These are phyloP conservation scores for Sarocladium brachiariae DNA, from an alignment of 2,329 filamentous ascomycete species.

Conservation along the genomic window DNA sequence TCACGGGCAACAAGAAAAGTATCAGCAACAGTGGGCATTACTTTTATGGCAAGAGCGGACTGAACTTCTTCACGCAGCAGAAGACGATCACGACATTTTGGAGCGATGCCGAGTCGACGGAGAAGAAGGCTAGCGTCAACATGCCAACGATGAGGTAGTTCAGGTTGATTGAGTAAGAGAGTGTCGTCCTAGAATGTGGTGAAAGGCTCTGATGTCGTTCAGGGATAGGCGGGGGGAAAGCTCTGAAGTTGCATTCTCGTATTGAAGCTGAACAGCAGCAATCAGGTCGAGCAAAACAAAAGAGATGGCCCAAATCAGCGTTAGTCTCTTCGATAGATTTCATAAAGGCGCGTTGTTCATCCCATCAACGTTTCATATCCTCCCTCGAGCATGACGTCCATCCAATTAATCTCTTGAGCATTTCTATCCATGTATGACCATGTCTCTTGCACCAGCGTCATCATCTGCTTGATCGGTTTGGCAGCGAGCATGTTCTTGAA, in stretches of 20 bases:
- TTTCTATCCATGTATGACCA: conserved; percentile 22
- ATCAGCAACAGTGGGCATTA: conserved; percentile 81
- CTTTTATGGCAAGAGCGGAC: conserved; percentile 80
- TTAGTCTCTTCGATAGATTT: neutral
- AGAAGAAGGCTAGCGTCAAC: conserved; percentile 2
- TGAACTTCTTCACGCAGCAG: conserved; percentile 84
- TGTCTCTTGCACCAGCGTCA: conserved; percentile 34
- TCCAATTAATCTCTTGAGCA: conserved; percentile 34
- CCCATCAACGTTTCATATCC: conserved; percentile 25
- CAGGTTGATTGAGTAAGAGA: no score
- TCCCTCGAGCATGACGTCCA: conserved; percentile 30
- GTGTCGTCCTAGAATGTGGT: no score
- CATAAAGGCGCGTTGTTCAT: neutral
- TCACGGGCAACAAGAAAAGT: conserved; percentile 69
- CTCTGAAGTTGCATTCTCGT: no score
- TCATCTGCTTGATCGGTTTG: conserved; percentile 32
- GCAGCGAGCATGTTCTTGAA: conserved; percentile 31
- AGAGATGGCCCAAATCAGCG: neutral
- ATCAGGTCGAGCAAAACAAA: no score
- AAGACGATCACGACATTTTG: conserved; percentile 89
- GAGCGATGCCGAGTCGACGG: conserved; percentile 42
- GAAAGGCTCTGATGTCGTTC: no score
- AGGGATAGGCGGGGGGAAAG: no score
- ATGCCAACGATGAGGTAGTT: conserved; percentile 3
- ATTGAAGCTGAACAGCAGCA: no score